Conservation (phyloP, 371 early-diverging fungal species). For the Chytridiales sp. region DNA sequence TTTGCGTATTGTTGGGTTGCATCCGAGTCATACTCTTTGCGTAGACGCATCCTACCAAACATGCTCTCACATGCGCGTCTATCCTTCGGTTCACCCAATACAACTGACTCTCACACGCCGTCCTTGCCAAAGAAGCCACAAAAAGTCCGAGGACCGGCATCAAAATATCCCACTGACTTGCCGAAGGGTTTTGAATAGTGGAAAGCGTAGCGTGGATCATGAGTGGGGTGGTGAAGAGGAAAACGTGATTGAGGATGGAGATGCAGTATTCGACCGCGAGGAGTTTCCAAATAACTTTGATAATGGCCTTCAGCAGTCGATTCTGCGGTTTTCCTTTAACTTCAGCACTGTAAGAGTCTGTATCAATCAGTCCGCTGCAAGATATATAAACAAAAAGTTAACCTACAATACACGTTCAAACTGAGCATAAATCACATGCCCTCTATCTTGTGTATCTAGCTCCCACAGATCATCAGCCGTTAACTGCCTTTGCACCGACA, state of each 20-base stretch:
- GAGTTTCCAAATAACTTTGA: constrained; percentile 13
- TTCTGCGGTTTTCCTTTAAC: neutral
- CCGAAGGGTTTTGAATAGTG: constrained; percentile 26
- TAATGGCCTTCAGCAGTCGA: constrained; percentile 15
- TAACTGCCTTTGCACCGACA: constrained; percentile 59
- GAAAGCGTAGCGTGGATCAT: constrained; percentile 35
- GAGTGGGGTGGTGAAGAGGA: constrained; percentile 40
- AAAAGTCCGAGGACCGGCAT: constrained; percentile 36
- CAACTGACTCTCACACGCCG: constrained; percentile 44
- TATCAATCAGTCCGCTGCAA: neutral
- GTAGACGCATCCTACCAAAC: constrained; percentile 39
- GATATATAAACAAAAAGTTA: neutral
- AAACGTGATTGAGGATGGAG: constrained; percentile 31
- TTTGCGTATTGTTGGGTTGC: neutral
- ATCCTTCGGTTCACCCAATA: constrained; percentile 39
- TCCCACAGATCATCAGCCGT: constrained; percentile 52
- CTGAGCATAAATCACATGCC: constrained; percentile 7
- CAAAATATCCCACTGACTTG: constrained; percentile 32
- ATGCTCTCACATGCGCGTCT: constrained; percentile 34
- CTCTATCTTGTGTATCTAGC: constrained; percentile 19
- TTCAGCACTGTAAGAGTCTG: neutral
- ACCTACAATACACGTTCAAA: constrained; percentile 11
- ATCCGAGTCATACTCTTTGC: constrained; percentile 33
- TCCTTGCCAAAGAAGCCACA: constrained; percentile 21
- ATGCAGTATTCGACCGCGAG: constrained; percentile 20